Percentiles rank a stretch among this genome's conserved stretches.
phyloP scores from a whole-genome alignment of 2,329 filamentous ascomycete genomes.

The Stagonosporopsis vannaccii region DNA sequence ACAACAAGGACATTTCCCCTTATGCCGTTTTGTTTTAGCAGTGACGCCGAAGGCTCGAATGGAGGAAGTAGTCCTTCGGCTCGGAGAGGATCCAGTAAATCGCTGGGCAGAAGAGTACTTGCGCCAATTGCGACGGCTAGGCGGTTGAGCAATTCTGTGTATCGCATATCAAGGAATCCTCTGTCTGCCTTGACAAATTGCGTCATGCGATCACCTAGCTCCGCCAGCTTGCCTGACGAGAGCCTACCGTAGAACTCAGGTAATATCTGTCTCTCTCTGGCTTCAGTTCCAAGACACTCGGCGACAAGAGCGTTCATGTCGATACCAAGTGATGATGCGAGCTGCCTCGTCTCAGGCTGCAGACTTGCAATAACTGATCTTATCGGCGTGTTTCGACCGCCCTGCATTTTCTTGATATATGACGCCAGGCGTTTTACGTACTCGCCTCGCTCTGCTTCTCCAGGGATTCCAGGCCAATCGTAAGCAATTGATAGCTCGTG shows the following conservation, averaged over 20 bases:
- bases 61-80: constrained; percentile 26
- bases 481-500: constrained; percentile 16
- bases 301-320: constrained; percentile 16
- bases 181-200: constrained; percentile 26
- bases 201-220: constrained; percentile 26
- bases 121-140: constrained; percentile 26
- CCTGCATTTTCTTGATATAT: constrained; percentile 17
- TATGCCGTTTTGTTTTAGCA: not conserved
- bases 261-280: constrained; percentile 10
- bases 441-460: constrained; percentile 26
- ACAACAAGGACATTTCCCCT: constrained; percentile 3
- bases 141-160: constrained; percentile 17
- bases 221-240: constrained; percentile 19
- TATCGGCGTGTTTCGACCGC: not conserved
- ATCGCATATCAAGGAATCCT: constrained; percentile 19
- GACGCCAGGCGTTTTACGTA: constrained; percentile 26
- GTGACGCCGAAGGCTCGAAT: constrained; percentile 15
- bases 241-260: constrained; percentile 35
- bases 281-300: constrained; percentile 3
- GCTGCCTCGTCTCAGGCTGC: not conserved
- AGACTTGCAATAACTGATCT: not conserved
- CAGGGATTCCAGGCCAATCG: constrained; percentile 30
- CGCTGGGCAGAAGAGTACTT: constrained; percentile 33
- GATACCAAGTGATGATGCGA: constrained; percentile 26
- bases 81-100: constrained; percentile 34